phyloP scores from a whole-genome alignment of 495 filamentous ascomycete genomes.

The Aspergillus leporis region DNA sequence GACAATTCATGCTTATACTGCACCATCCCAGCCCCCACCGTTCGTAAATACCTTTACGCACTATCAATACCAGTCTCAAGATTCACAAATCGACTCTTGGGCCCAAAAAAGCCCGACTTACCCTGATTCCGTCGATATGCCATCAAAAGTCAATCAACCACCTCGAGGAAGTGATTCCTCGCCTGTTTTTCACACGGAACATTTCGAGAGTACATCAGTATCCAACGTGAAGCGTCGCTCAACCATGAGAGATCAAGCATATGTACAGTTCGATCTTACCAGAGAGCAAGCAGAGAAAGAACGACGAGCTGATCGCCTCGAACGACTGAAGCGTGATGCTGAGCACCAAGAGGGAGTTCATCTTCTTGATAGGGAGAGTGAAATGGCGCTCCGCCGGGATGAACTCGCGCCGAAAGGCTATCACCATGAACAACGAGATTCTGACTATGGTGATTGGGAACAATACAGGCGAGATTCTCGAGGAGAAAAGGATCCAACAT shows the following conservation, averaged over 20 bases:
- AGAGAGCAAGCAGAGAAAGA: slow-evolving; percentile 49
- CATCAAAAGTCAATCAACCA: slow-evolving; percentile 5
- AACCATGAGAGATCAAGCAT: slow-evolving; percentile 44
- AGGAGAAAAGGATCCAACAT: slow-evolving; percentile 30
- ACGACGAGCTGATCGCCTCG: slow-evolving; percentile 37
- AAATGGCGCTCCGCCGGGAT: slow-evolving; percentile 18
- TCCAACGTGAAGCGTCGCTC: slow-evolving; percentile 38
- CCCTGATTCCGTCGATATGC: slow-evolving; percentile 4
- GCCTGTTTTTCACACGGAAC: slow-evolving; percentile 29
- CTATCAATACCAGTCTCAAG: slow-evolving; percentile 27
- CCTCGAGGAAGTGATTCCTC: slow-evolving; percentile 38
- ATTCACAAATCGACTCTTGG: slow-evolving; percentile 23
- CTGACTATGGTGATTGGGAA: slow-evolving; percentile 22
- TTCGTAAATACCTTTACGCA: slow-evolving; percentile 30
- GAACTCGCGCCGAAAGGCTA: slow-evolving; percentile 15
- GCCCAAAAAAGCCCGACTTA: slow-evolving; percentile 14
- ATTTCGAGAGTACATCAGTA: slow-evolving; percentile 16
- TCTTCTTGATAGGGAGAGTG: slow-evolving; percentile 35
- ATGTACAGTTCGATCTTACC: slow-evolving; percentile 50
- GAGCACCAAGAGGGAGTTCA: slow-evolving; percentile 31
- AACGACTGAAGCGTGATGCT: slow-evolving; percentile 26
- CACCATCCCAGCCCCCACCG: slow-evolving; percentile 33
- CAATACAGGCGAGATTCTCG: slow-evolving; percentile 10
- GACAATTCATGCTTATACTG: slow-evolving; percentile 36
- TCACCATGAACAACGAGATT: slow-evolving; percentile 19